These are phyloP conservation scores for Penicillium dipodomyicola DNA, from an alignment of 495 filamentous ascomycete species.

Conservation along the genomic window DNA sequence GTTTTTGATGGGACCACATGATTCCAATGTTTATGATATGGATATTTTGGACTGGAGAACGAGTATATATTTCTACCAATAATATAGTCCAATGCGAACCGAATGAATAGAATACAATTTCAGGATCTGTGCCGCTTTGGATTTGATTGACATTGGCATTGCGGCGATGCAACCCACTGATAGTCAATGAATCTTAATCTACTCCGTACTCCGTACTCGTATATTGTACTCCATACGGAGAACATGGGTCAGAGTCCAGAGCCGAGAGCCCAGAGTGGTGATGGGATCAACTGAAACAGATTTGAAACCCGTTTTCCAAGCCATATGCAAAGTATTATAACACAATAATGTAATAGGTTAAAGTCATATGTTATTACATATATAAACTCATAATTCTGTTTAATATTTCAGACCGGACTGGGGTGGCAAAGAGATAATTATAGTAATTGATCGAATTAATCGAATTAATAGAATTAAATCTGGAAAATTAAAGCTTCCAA, in stretches of 20 bases:
- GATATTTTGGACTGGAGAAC: not conserved
- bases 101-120: not conserved
- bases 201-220: not conserved
- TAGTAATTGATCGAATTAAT: constrained; percentile 6
- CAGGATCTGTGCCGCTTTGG: not conserved
- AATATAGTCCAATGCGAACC: not conserved
- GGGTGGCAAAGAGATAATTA: constrained; percentile 21
- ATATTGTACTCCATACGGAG: not conserved
- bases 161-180: constrained; percentile 10
- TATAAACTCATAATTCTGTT: too few relatives aligned
- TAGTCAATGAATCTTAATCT: constrained; percentile 1
- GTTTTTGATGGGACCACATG: not conserved
- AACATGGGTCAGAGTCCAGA: not conserved
- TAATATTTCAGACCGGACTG: not conserved
- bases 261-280: not conserved
- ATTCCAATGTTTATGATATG: not conserved
- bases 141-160: not conserved
- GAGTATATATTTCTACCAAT: not conserved
- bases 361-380: too few relatives aligned
- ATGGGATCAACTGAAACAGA: constrained; percentile 4
- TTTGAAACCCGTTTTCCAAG: constrained; percentile 3
- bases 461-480: not conserved
- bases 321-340: not conserved
- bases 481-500: constrained; percentile 23
- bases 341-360: too few relatives aligned